Base-by-base conservation (phyloP, 129 eudicot genomes). In the Mikania micrantha region DNA sequence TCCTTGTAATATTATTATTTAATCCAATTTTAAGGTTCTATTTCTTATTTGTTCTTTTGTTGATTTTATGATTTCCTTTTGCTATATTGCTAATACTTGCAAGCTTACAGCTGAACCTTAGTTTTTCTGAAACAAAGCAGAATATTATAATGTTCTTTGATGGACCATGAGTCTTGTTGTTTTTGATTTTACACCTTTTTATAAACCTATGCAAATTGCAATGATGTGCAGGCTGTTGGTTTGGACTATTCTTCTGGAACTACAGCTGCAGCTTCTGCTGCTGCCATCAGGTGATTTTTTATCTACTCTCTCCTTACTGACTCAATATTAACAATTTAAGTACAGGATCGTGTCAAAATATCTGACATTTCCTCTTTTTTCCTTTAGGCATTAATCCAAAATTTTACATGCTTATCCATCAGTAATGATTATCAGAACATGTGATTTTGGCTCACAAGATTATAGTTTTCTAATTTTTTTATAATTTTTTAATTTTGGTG, bases 191-290 rank as follows among this genome's bases (percentile, higher is more conserved):
- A 65, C 60, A 22, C 47, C 34, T 73, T 25, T 25, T 36, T 38
- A 24, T 32, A 47, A 15, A 38, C 69, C 3, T 38, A n/a, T 53
- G 78, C 44, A n/a, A n/a, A n/a, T n/a, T n/a, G n/a, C n/a, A 36
- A 60, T 71, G 41, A 25, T 65, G 3, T 74, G 84, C 83, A 94
- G 97, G 97, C 99, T 19, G 97, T 94, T 87, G 99, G 99, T 60
- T 84, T 94, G 56, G 97, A 88, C 75, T 89, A 93, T 67, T 85
- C 87, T 74, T 80, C 92, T 22, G 97, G 87, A 79, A 84, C 90
- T 72, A 80, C 95, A 32, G 95, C 90, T 65, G 97, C 97, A 70
- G 99, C 96, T 58, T 89, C 99, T 64, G 99, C 99, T 67, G 96
- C 95, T 79, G 97, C 99, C 69, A 89, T 94, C 58, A 89, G 99